Percentiles rank a stretch among this genome's conserved stretches.
phyloP scores from a whole-genome alignment of 1,284 basidiomycete genomes.

The Ceratorhiza oryzae-sativae region DNA sequence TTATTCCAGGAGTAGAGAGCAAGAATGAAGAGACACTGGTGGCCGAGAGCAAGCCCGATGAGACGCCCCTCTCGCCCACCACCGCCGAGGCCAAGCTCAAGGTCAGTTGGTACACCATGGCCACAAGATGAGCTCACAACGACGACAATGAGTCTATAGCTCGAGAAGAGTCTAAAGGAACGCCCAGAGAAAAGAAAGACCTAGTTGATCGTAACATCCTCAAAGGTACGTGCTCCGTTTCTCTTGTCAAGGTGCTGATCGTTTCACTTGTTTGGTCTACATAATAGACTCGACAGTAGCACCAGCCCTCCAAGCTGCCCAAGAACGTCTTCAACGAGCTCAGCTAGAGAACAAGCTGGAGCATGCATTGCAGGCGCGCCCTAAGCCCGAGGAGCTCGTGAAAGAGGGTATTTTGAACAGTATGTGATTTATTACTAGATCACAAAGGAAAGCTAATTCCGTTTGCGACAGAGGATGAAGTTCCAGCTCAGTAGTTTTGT shows the following conservation, averaged over 20 bases:
- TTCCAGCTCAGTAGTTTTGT: constrained; percentile 25
- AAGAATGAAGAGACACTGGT: not conserved
- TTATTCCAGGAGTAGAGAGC: constrained; percentile 11
- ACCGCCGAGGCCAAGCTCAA: constrained; percentile 24
- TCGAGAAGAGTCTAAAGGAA: constrained; percentile 66
- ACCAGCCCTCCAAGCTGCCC: constrained; percentile 71
- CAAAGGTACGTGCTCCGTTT: constrained; percentile 60
- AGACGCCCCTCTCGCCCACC: constrained; percentile 38
- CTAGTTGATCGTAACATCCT: constrained; percentile 77
- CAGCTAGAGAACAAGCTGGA: constrained; percentile 78
- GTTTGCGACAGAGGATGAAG: constrained; percentile 44
- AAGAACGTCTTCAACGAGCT: constrained; percentile 68
- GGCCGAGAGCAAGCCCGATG: constrained; percentile 40
- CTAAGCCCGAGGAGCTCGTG: constrained; percentile 71
- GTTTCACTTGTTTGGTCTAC: not conserved
- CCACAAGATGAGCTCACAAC: not conserved
- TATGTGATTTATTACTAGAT: constrained; percentile 48
- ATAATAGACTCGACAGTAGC: constrained; percentile 69
- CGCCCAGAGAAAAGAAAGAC: constrained; percentile 68
- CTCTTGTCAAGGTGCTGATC: not conserved
- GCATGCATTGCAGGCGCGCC: constrained; percentile 68
- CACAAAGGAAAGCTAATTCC: not conserved
- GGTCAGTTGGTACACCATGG: not conserved
- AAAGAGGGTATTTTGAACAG: constrained; percentile 72
- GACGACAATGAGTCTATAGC: constrained; percentile 49